Base-by-base conservation (phyloP, 768 basidiomycete species). In the Pulveroboletus sp. region DNA sequence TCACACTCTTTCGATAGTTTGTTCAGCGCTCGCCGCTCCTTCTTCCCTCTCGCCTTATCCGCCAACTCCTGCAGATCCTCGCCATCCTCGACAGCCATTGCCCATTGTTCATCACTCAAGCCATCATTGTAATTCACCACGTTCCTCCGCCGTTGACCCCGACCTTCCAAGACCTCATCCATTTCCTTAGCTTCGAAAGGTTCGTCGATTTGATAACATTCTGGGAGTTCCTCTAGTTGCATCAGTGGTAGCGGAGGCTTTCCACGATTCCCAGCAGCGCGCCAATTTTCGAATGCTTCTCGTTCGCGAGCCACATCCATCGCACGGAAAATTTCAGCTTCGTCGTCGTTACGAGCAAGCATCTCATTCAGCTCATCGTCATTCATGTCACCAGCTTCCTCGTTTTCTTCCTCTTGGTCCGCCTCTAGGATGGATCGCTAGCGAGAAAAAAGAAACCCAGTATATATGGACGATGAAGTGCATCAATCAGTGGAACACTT, bases 361-460 rank as follows among this genome's bases (percentile, higher is more conserved):
- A 97, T 76, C 61, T 90, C 86, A 69, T 99, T 99, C 53, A 99
- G 77, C 65, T 98, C 95, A 17, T 93, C 90, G 57, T 92, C 90
- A 53, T 88, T 91, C 85, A 93, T 92, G 67, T 92, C 89, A 17
- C 89, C 89, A 3, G 86, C 85, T 66, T 92, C 89, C 61, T 92
- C 90, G 53, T 85, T 89, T 61, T 89, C 90, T 61, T 91, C 89
- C 59, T 90, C 89, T 68, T 92, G 86, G 59, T 93, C 90, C 2
- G 89, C 86, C 66, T 92, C 89, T 24, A 94, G 78, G 57, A 96
- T 86, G 3, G 89, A 93, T 43, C 86, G 93, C 92, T 91, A 58
- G 31, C 40, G 32, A 45, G 47, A 46, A 37, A 51, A 65, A 27
- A 41, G 9, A 43, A 35, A 43, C 15, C 31, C 21, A 44, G 24